Evolutionary conservation across 2,329 filamentous ascomycete genomes (phyloP), one percentile per base, ranked within the genome.

Genomic region (Tolypocladium cylindrosporum): DNA sequence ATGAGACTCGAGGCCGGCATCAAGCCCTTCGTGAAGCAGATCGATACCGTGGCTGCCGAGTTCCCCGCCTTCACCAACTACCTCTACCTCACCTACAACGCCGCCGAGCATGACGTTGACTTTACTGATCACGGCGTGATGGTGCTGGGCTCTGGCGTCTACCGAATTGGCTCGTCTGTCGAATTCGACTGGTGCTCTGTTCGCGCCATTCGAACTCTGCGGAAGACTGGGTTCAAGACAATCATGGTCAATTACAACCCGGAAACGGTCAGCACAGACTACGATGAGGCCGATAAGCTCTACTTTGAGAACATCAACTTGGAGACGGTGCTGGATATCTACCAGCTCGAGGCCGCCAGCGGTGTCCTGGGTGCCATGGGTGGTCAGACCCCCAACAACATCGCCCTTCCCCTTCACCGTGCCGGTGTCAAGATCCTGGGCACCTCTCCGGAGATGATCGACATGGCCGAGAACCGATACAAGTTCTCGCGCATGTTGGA

Each of bases 151-250:
- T 97, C 92, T 39, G 93, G 93, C 73, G 92, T 97, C 11, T 97
- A 97, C 79, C 86, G 94, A 61, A 99, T 99, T 63, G 94, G 94
- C 64, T 97, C 92, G 0, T 97, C 93, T 0, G 94, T 99, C 59
- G 94, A 99, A 71, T 99, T 99, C 72, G 94, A 99, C 74, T 99
- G 94, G 94, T 97, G 94, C 73, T 96, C 94, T 5, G 94, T 99
- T 36, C 83, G 93, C 60, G 91, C 94, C 7, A 95, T 97, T 61
- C 87, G 93, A 62, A 97, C 94, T 1, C 82, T 99, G 9, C 85
- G 94, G 55, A 84, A 90, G 63, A 83, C 87, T 60, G 89, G 89
- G 2, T 85, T 88, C 78, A 97, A 97, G 80, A 97, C 94, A 0
- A 86, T 97, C 67, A 97, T 97, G 93, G 86, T 96, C 55, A 96